A percentile compares a stretch with the other conserved stretches of the same genome.
These are phyloP conservation scores for Aspergillus cejpii DNA, from an alignment of 2,329 filamentous ascomycete species.

Conservation along the genomic window DNA sequence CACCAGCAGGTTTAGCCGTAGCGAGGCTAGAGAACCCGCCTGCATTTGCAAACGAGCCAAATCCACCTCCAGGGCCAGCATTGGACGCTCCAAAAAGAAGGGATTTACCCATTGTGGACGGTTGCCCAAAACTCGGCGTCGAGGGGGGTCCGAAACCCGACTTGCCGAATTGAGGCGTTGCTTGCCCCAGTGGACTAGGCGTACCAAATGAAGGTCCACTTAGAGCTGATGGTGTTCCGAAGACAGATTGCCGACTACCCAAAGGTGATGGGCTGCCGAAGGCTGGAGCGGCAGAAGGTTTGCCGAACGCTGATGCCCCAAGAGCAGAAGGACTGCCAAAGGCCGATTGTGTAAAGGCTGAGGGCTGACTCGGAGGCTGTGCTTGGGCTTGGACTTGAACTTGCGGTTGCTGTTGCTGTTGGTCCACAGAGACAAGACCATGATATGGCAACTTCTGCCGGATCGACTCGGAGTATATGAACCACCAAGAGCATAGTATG, in stretches of 20 bases:
- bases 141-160: slow-evolving; percentile 11
- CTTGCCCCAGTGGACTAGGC: slow-evolving; percentile 28
- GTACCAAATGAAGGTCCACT: slow-evolving; percentile 30
- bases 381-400: slow-evolving; percentile 15
- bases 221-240: slow-evolving; percentile 29
- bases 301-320: slow-evolving; percentile 24
- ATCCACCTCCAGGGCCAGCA: slow-evolving; percentile 26
- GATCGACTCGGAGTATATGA: slow-evolving; percentile 84
- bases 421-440: slow-evolving; percentile 50
- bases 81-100: slow-evolving; percentile 19
- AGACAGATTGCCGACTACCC: slow-evolving; percentile 20
- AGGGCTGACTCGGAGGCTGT: slow-evolving; percentile 16
- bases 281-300: slow-evolving; percentile 19
- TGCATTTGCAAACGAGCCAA: slow-evolving; percentile 29
- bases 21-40: slow-evolving; percentile 24
- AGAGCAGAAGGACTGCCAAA: slow-evolving; percentile 25
- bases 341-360: slow-evolving; percentile 1
- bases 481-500: slow-evolving; percentile 78
- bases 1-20: slow-evolving; percentile 17
- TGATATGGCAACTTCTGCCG: slow-evolving; percentile 65
- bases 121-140: slow-evolving; percentile 27
- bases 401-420: slow-evolving; percentile 27
- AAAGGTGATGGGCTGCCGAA: slow-evolving; percentile 23
- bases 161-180: slow-evolving; percentile 30
- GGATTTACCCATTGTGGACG: slow-evolving; percentile 24